These are phyloP conservation scores for Debaryomyces prosopidis DNA, from an alignment of 805 yeast species.

Conservation along the genomic window DNA sequence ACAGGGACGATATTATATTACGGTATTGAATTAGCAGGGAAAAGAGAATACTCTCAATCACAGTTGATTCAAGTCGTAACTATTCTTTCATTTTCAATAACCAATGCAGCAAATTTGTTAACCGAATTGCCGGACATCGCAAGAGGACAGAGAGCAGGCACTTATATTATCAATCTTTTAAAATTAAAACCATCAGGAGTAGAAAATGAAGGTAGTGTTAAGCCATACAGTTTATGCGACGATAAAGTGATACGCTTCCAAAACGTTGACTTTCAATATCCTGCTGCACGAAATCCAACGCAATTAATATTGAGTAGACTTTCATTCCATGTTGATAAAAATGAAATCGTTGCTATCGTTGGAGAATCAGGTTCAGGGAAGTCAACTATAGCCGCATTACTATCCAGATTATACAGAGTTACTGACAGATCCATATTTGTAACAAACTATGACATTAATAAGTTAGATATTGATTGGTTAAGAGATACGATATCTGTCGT, in stretches of 20 bases:
- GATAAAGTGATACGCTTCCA: constrained; percentile 37
- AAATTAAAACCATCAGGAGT: constrained; percentile 28
- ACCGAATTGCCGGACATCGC: constrained; percentile 75
- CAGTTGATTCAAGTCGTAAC: constrained; percentile 70
- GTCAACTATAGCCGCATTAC: constrained; percentile 65
- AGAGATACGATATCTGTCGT: constrained; percentile 65
- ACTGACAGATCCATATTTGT: constrained; percentile 41
- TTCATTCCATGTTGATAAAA: constrained; percentile 40
- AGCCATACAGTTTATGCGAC: constrained; percentile 18
- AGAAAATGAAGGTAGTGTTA: constrained; percentile 38
- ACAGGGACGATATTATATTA: constrained; percentile 77
- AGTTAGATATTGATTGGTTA: constrained; percentile 46
- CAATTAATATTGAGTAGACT: constrained; percentile 41
- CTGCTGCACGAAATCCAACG: neutral
- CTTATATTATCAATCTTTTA: constrained; percentile 44
- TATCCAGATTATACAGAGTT: constrained; percentile 54
- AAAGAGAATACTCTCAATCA: constrained; percentile 52
- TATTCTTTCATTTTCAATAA: constrained; percentile 69
- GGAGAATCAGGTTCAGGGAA: constrained; percentile 95
- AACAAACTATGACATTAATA: constrained; percentile 48
- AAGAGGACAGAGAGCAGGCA: constrained; percentile 76
- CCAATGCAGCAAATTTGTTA: constrained; percentile 60
- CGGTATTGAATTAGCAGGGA: constrained; percentile 72
- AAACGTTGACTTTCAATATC: constrained; percentile 51
- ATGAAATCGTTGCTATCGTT: constrained; percentile 62